Evolutionary conservation across 805 yeast genomes (phyloP), one percentile per base, ranked within the genome.

Genomic region (Sungouiozyma ichnusensis): DNA sequence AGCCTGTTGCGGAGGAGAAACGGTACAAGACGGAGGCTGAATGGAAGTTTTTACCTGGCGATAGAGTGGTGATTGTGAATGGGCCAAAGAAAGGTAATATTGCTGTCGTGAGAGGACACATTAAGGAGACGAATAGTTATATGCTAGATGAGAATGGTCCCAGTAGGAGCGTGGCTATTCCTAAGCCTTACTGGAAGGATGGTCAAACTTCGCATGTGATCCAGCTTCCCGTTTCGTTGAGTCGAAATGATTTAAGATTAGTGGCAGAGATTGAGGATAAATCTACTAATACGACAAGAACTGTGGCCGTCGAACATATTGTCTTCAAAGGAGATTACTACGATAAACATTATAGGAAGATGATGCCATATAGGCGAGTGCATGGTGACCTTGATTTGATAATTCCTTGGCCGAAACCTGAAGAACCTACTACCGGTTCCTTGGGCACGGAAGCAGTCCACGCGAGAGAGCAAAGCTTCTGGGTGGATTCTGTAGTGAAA

Each of bases 341-440:
- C 60, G 95, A 87, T 56, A 76, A 74, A 36, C 76, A 81, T 50
- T 79, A 81, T 62, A 80, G 79, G 57, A 70, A 70, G 53, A 74
- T 81, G 71, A 64, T 85, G 67, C 94, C 94, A 24, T 76, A 75
- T 45, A 76, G 97, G 62, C 75, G 77, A 51, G 85, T 88, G 19
- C 74, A 73, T 48, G 79, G 83, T 50, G 79, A 81, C 52, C 76
- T 73, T 35, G 73, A 77, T 40, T 66, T 85, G 41, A 74, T 78
- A 18, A 79, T 88, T 39, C 97, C 97, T 41, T 90, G 95, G 94
- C 96, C 96, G 33, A 73, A 75, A 51, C 88, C 92, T 1, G 77
- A 70, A 29, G 48, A 48, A 4, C 59, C 60, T 17, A 74, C 74
- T 48, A 86, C 79, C 49, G 79, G 78, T 39, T 64, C 57, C 24